Conservation (phyloP, 2,329 filamentous ascomycete genomes). For the Trichophaea hybrida region DNA sequence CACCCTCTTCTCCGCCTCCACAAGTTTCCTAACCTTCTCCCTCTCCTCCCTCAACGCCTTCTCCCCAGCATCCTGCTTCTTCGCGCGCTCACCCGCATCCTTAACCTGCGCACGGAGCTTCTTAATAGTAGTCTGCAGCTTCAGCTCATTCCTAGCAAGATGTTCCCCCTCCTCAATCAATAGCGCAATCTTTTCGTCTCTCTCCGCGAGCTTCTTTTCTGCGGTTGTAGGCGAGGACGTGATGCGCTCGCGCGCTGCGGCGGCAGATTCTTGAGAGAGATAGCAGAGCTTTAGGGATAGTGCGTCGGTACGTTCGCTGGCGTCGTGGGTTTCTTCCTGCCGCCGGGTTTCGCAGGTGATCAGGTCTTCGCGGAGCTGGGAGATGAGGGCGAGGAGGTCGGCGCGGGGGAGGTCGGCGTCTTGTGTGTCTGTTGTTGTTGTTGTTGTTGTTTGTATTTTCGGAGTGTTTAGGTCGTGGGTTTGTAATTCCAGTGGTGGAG, state of each 20-base stretch:
- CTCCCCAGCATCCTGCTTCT: conserved; percentile 44
- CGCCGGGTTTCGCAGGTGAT: conserved; percentile 43
- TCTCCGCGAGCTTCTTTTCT: conserved; percentile 73
- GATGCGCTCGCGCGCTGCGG: conserved; percentile 56
- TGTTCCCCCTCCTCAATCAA: conserved; percentile 87
- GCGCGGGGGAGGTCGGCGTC: conserved; percentile 11
- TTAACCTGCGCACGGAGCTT: conserved; percentile 55
- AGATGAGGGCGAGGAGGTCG: conserved; percentile 35
- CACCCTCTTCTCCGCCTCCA: conserved; percentile 36
- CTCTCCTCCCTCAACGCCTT: conserved; percentile 38
- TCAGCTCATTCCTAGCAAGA: conserved; percentile 72
- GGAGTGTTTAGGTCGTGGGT: neutral
- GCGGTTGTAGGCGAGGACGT: conserved; percentile 48
- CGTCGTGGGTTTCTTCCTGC: conserved; percentile 68
- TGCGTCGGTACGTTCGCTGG: conserved; percentile 81
- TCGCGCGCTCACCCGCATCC: conserved; percentile 45
- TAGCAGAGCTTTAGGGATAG: conserved; percentile 84
- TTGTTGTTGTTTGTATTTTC: too few relatives aligned
- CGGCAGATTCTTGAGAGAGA: conserved; percentile 63
- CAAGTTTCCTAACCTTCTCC: conserved; percentile 37
- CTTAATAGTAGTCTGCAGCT: conserved; percentile 68
- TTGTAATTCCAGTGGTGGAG: neutral
- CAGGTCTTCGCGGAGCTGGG: conserved; percentile 38
- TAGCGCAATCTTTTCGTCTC: conserved; percentile 76
- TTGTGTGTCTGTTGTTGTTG: neutral